These are phyloP conservation scores for Uronychia binucleata DNA, from an alignment of 73 alveolate species.

Conservation along the genomic window DNA sequence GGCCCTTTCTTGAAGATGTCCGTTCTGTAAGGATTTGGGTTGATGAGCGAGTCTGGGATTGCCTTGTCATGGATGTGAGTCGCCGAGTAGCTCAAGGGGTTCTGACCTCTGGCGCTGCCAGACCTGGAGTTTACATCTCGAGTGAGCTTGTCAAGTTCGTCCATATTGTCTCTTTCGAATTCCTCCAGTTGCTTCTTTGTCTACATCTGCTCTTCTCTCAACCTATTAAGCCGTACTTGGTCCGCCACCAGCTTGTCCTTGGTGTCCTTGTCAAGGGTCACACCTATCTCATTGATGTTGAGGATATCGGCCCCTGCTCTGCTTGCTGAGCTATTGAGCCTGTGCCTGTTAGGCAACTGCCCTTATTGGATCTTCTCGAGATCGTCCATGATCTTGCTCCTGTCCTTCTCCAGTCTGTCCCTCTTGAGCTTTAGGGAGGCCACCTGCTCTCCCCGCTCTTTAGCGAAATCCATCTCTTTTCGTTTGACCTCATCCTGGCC, in stretches of 20 bases:
- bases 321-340: background rate
- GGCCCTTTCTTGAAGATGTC: background rate
- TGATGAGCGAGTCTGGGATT: background rate
- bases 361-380: conserved; percentile 64
- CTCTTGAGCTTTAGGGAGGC: conserved; percentile 69
- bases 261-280: conserved; percentile 28
- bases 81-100: background rate
- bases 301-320: conserved; percentile 36
- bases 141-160: background rate
- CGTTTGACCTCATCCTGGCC: conserved; percentile 57
- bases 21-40: background rate
- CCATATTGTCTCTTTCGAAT: background rate
- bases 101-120: background rate
- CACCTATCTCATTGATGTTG: background rate
- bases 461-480: conserved; percentile 72
- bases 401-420: conserved; percentile 74
- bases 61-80: background rate
- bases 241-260: conserved; percentile 52
- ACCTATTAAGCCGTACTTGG: conserved; percentile 34
- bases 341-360: conserved; percentile 1
- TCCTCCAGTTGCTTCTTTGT: conserved; percentile 5
- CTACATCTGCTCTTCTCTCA: conserved; percentile 38
- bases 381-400: conserved; percentile 80
- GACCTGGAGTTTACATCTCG: background rate
- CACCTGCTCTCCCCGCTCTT: conserved; percentile 78